These are phyloP conservation scores for Phytophthora parvispora DNA, from an alignment of 352 stramenopile genomes.

Conservation along the genomic window DNA sequence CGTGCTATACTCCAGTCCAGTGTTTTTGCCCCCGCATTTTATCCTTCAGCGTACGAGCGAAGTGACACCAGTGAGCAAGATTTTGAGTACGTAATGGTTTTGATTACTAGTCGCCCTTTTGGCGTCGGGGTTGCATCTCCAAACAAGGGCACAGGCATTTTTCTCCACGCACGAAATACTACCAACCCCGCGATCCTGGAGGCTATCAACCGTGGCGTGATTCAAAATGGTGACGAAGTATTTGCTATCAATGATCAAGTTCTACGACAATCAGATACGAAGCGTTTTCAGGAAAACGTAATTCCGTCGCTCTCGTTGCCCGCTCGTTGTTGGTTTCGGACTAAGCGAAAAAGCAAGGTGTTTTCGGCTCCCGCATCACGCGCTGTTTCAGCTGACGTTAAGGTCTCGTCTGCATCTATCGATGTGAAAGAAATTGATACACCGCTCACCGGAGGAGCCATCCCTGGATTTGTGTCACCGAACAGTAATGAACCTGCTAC, in stretches of 20 bases:
- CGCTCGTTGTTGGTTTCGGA: constrained; percentile 71
- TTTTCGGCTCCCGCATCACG: neutral
- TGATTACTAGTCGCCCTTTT: constrained; percentile 64
- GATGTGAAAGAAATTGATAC: neutral
- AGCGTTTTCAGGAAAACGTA: constrained; percentile 45
- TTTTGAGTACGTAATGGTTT: constrained; percentile 72
- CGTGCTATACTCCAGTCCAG: constrained; percentile 32
- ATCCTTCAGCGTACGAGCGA: constrained; percentile 25
- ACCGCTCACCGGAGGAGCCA: neutral
- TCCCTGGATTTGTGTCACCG: neutral
- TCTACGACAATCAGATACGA: constrained; percentile 37
- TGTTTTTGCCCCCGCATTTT: constrained; percentile 47
- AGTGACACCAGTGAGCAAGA: constrained; percentile 29
- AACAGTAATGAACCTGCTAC: neutral
- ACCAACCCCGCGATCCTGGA: constrained; percentile 51
- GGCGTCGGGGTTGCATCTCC: constrained; percentile 54
- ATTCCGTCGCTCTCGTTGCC: constrained; percentile 45
- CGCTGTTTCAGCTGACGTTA: neutral
- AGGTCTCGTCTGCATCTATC: neutral
- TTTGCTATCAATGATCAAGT: constrained; percentile 69
- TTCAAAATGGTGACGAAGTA: constrained; percentile 73
- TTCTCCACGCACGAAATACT: constrained; percentile 36
- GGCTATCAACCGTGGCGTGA: constrained; percentile 59
- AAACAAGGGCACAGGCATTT: constrained; percentile 22
- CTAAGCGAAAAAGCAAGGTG: constrained; percentile 38